Base-by-base conservation (phyloP, 345 rosid species). In the Rhizophora apiculata region DNA sequence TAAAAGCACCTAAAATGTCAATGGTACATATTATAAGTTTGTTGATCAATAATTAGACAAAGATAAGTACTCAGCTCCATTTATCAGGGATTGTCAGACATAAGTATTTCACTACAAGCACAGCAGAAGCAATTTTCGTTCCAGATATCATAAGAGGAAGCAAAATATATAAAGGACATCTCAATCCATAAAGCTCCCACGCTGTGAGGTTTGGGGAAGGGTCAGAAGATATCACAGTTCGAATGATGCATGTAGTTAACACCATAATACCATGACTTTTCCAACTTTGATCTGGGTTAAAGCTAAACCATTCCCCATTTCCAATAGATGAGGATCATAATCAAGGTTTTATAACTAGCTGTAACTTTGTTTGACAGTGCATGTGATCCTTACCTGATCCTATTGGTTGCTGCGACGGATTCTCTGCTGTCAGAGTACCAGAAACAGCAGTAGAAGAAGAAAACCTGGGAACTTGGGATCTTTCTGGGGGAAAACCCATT, bases 391-490 rank as follows among this genome's bases (percentile, higher is more conserved):
- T 69, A 80, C 89, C 76, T 70, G 84, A 71, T 66, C 71, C 80
- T 62, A 74, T 60, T 22, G 83, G 54, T 67, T 79, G 87, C 72
- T 76, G 87, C 76, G 71, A 61, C 2, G 76, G 63, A 70, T 65
- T 68, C 67, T 78, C 87, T 58, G 84, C 34, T 4, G 64, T 72
- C 80, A 70, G 34, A 63, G 67, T 74, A 39, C 84, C 71, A 63
- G 81, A 73, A 72, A 75, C 68, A 36, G 75, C 62, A 78, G 78
- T 82, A 20, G 81, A 62, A 68, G 86, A 64, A 71, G 88, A 64
- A 73, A 86, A 83, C 62, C 85, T 80, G 19, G 85, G 84, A 71
- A 80, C 77, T 66, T 83, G 87, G 53, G 84, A 76, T 78, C 80
- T 80, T 67, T 86, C 89, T 51, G 76, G 77, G 0, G 83, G 74